Conservation (phyloP, 2,329 filamentous ascomycete genomes). For the Alternaria angustiovoidea region DNA sequence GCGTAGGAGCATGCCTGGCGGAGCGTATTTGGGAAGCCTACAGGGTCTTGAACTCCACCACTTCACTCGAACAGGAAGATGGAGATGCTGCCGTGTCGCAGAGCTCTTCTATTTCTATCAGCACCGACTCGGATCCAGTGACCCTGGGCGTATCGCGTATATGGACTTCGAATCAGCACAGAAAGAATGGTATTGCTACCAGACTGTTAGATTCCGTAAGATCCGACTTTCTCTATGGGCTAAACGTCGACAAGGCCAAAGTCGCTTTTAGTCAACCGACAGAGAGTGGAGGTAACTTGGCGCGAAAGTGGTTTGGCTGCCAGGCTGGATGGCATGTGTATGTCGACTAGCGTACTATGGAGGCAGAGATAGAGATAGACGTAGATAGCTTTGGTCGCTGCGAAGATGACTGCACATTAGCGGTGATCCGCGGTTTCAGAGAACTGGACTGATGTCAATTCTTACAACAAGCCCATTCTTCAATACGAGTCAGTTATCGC, state of each 20-base stretch:
- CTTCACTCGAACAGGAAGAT: constrained; percentile 27
- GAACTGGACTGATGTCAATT: background rate
- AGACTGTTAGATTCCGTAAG: constrained; percentile 65
- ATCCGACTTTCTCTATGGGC: constrained; percentile 63
- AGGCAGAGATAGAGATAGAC: background rate
- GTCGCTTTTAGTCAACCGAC: constrained; percentile 74
- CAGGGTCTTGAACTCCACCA: constrained; percentile 53
- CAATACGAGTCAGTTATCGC: background rate
- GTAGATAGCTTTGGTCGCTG: background rate
- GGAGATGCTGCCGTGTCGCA: constrained; percentile 23
- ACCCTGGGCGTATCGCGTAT: constrained; percentile 71
- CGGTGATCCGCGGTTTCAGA: background rate
- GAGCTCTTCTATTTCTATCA: constrained; percentile 54
- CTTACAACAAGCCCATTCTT: background rate
- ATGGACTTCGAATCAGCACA: constrained; percentile 67
- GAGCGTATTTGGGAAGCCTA: constrained; percentile 68
- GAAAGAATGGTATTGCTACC: constrained; percentile 65
- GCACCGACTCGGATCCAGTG: constrained; percentile 55
- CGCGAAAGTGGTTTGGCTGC: constrained; percentile 65
- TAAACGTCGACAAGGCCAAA: constrained; percentile 62
- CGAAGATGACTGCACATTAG: background rate
- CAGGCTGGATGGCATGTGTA: constrained; percentile 68
- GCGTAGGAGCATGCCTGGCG: constrained; percentile 67
- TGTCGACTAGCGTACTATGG: constrained; percentile 57
- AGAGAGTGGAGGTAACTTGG: constrained; percentile 65